phyloP scores from a whole-genome alignment of 2,329 filamentous ascomycete genomes.

The Aspergillus puulaauensis region DNA sequence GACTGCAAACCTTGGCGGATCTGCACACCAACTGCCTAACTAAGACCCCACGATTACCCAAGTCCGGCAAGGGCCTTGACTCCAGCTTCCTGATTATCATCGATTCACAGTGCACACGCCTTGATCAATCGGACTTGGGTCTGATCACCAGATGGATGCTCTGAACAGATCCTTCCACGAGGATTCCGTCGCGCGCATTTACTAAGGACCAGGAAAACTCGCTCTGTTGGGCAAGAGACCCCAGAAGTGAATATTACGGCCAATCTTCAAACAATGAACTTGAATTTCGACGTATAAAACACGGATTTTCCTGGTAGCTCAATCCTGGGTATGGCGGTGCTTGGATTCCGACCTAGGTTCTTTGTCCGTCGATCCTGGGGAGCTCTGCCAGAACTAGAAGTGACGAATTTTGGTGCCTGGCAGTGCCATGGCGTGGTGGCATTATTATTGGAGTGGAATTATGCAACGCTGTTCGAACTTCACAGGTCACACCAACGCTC shows the following conservation, averaged over 20 bases:
- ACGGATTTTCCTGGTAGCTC: no score
- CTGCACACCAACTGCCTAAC: slow-evolving; percentile 12
- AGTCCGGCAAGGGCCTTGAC: slow-evolving; percentile 10
- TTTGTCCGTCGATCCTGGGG: neutral
- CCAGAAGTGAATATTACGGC: neutral
- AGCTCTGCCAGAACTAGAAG: neutral
- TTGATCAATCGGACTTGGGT: neutral
- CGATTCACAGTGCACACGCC: neutral
- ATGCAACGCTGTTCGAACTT: neutral
- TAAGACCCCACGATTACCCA: slow-evolving; percentile 16
- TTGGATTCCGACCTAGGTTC: neutral
- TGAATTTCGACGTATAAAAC: neutral
- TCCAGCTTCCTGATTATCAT: neutral
- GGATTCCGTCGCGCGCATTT: no score
- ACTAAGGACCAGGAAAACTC: neutral
- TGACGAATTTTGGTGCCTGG: slow-evolving; percentile 4
- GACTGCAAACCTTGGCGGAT: neutral
- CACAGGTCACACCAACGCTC: neutral
- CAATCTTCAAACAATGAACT: neutral
- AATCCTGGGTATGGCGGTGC: neutral
- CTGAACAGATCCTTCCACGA: neutral
- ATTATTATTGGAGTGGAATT: neutral
- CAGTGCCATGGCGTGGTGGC: neutral
- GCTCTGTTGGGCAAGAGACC: neutral
- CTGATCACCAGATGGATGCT: neutral